phyloP scores from a whole-genome alignment of 768 basidiomycete species.

The Phlebiopsis flavidoalba region DNA sequence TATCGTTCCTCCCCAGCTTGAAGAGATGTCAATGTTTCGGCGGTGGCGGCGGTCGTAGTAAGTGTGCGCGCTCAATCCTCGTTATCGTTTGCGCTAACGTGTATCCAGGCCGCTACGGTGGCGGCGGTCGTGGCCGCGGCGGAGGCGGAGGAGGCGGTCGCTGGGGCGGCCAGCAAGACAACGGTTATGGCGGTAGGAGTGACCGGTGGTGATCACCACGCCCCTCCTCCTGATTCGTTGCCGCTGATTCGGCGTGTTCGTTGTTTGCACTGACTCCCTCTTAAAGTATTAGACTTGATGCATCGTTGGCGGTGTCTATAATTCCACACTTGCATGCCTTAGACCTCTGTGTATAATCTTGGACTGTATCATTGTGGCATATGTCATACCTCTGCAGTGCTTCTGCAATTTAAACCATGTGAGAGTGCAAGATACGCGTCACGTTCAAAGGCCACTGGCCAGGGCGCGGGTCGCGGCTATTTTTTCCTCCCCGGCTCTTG shows the following conservation, averaged over 20 bases:
- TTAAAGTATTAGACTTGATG: neutral
- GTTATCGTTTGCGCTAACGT: neutral
- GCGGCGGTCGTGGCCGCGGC: slow-evolving; percentile 36
- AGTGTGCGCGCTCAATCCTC: slow-evolving; percentile 20
- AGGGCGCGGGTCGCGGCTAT: neutral
- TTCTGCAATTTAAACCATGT: neutral
- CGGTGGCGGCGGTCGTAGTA: slow-evolving; percentile 73
- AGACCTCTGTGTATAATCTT: neutral
- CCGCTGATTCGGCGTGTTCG: neutral
- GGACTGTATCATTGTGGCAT: slow-evolving; percentile 1
- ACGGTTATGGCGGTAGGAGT: slow-evolving; percentile 31
- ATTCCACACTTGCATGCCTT: neutral
- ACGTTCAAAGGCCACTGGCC: no score
- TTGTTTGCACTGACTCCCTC: neutral
- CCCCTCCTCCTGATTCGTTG: neutral
- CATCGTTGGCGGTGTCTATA: neutral
- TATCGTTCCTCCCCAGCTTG: slow-evolving; percentile 78
- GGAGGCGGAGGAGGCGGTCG: slow-evolving; percentile 38
- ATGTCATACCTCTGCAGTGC: neutral
- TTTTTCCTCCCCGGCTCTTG: neutral
- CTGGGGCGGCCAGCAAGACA: slow-evolving; percentile 38
- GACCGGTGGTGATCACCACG: slow-evolving; percentile 27
- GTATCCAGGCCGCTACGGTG: slow-evolving; percentile 52
- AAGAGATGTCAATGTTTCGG: slow-evolving; percentile 91
- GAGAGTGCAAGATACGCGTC: neutral